Evolutionary conservation across 495 filamentous ascomycete genomes (phyloP), one percentile per base, ranked within the genome.

Genomic region (Neurospora sp.): DNA sequence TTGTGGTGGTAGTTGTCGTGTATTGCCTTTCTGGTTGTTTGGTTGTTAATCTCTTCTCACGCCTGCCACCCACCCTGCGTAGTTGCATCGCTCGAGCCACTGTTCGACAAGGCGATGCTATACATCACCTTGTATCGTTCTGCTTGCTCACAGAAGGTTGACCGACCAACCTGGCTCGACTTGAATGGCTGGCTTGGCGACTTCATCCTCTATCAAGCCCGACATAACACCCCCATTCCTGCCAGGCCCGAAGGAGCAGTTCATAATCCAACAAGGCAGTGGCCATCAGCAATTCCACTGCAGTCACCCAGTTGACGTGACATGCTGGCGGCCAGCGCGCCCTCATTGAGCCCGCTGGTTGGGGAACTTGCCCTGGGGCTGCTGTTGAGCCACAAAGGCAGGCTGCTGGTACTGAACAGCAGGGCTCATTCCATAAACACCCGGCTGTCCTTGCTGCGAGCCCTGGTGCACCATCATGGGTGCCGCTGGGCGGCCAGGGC

Each of bases 391-490:
- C 35, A 85, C 83, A 75, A 90, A 93, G 1, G 87, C 84, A 6
- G 91, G 90, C 75, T 90, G 89, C 76, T 88, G 89, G 77, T 90
- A 92, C 73, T 89, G 89, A 75, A 89, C 85, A 31, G 84, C 87
- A 39, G 89, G 90, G 71, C 87, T 87, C 89, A 92, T 90, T 70
- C 87, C 83, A 74, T 87, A 92, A 78, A 92, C 76, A 22, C 72
- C 87, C 69, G 86, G 84, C 70, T 93, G 91, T 18, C 91, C 91
- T 74, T 91, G 90, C 74, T 93, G 91, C 27, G 91, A 94, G 69
- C 90, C 90, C 79, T 88, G 86, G 53, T 82, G 84, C 38, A 78
- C 85, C 88, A 93, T 92, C 92, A 95, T 94, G 83, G 94, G 90
- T 3, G 92, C 93, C 1, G 91, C 88, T 37, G 87, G 88, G 22